These are phyloP conservation scores for Penicillium maclennaniae DNA, from an alignment of 495 filamentous ascomycete genomes.

Conservation along the genomic window DNA sequence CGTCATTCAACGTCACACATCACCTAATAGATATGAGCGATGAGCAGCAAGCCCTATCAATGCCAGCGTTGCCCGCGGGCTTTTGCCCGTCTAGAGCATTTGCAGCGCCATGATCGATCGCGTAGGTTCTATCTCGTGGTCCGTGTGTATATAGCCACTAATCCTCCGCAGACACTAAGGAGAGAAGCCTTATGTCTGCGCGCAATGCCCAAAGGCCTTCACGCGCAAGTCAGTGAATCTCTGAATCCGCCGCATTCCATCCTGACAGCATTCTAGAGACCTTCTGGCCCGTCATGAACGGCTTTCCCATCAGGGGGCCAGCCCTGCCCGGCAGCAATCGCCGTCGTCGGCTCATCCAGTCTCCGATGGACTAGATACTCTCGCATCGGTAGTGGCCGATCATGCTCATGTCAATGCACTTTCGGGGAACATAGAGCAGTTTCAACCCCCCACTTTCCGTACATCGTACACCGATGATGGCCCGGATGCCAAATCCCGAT, in stretches of 20 bases:
- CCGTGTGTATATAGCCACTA: slow-evolving; percentile 6
- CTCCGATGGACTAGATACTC: slow-evolving; percentile 31
- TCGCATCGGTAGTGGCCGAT: slow-evolving; percentile 33
- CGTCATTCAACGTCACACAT: neutral
- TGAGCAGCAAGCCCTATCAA: slow-evolving; percentile 31
- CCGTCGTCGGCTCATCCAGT: slow-evolving; percentile 20
- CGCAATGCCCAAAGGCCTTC: slow-evolving; percentile 38
- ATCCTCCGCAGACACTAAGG: slow-evolving; percentile 37
- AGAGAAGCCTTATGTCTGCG: slow-evolving; percentile 40
- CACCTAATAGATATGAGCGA: slow-evolving; percentile 9
- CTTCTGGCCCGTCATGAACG: slow-evolving; percentile 37
- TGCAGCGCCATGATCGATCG: slow-evolving; percentile 44
- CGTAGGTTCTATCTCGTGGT: slow-evolving; percentile 21
- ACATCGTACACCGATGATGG: slow-evolving; percentile 13
- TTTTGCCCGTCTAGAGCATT: slow-evolving; percentile 42
- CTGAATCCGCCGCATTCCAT: neutral
- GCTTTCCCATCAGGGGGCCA: slow-evolving; percentile 26
- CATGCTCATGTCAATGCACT: slow-evolving; percentile 13
- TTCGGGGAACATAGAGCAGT: slow-evolving; percentile 7
- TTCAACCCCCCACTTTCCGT: slow-evolving; percentile 7
- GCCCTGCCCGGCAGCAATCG: slow-evolving; percentile 13
- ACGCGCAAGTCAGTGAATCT: slow-evolving; percentile 34
- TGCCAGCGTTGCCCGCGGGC: slow-evolving; percentile 35
- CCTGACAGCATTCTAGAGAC: slow-evolving; percentile 23
- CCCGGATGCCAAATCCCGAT: slow-evolving; percentile 12